Evolutionary conservation across 768 basidiomycete species (phyloP).

Genomic region (Mycena sanguinolenta): DNA sequence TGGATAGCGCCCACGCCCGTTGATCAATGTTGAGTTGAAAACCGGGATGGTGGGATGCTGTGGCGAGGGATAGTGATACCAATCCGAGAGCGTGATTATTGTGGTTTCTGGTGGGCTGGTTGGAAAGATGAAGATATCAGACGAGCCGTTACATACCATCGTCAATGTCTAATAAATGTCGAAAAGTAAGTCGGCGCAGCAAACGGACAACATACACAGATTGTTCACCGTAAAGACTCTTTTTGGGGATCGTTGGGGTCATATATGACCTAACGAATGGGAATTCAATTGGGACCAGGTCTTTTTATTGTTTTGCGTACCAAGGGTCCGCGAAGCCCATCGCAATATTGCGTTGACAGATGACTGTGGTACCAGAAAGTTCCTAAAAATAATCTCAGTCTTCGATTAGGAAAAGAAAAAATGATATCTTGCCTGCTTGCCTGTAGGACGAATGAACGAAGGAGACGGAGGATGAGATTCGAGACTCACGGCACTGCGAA

Average conservation of each 20-base stretch:
- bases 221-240: not conserved
- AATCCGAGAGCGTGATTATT: constrained; percentile 54
- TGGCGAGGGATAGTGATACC: constrained; percentile 45
- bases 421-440: not conserved
- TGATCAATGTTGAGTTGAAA: constrained; percentile 46
- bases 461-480: too few species aligned
- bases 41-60: constrained; percentile 8
- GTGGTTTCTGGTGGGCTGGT: constrained; percentile 13
- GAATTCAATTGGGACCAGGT: not conserved
- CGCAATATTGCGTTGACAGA: not conserved
- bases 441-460: not conserved
- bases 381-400: not conserved
- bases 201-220: not conserved
- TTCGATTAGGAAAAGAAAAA: too few species aligned
- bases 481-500: constrained; percentile 46
- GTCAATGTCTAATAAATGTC: not conserved
- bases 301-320: not conserved
- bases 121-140: not conserved
- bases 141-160: not conserved
- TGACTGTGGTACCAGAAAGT: not conserved
- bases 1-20: constrained; percentile 41
- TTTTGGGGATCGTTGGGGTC: not conserved
- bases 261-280: not conserved
- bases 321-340: not conserved
- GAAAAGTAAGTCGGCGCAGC: not conserved